Evolutionary conservation across 768 basidiomycete genomes (phyloP).

Genomic region (Rhodosporidiobolus odoratus): DNA sequence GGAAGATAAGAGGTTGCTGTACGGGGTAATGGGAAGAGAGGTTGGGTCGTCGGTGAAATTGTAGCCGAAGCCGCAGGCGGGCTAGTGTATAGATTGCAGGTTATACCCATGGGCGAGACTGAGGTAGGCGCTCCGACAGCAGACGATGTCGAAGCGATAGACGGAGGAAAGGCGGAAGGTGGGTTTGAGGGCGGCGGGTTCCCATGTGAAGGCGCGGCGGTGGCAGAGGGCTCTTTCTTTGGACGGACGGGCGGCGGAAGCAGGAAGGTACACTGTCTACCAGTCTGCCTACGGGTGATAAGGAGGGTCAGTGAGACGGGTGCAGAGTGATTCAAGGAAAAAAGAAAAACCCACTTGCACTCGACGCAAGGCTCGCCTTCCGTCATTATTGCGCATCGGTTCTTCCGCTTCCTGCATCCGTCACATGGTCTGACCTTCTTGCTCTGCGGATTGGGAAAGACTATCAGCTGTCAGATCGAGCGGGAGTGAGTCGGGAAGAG

Average conservation of each 20-base stretch:
- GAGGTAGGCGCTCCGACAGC: too few species aligned
- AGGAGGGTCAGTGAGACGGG: not conserved
- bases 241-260: slow-evolving; percentile 8
- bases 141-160: too few species aligned
- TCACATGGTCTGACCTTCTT: slow-evolving; percentile 32
- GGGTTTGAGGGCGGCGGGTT: too few species aligned
- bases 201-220: too few species aligned
- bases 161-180: not conserved
- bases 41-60: too few species aligned
- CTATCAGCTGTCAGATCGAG: not conserved
- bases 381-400: slow-evolving; percentile 15
- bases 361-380: slow-evolving; percentile 21
- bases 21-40: too few species aligned
- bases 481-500: not conserved
- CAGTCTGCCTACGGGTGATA: slow-evolving; percentile 15
- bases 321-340: not conserved
- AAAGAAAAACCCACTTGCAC: not conserved
- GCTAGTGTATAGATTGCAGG: too few species aligned
- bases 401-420: slow-evolving; percentile 24
- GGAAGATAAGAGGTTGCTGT: too few species aligned
- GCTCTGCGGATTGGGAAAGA: too few species aligned
- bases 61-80: too few species aligned
- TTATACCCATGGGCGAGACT: too few species aligned
- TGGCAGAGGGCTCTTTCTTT: not conserved
- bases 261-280: slow-evolving; percentile 25